Percentiles rank a stretch among this genome's conserved stretches.
phyloP scores from a whole-genome alignment of 2,329 filamentous ascomycete genomes.

The Purpureocillium takamizusanense region DNA sequence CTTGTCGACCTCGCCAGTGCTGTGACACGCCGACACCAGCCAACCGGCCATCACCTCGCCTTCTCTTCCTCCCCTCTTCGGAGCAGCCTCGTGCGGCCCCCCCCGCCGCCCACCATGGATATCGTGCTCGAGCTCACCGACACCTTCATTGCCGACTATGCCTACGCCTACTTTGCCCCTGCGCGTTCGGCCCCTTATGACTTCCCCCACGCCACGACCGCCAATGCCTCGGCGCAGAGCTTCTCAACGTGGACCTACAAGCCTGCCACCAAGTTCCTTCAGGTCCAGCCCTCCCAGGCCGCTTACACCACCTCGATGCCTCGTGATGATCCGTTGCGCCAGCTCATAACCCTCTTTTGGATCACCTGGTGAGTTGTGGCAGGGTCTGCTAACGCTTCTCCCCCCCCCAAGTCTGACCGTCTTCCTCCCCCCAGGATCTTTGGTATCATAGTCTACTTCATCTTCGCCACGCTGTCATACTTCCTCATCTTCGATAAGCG shows the following conservation, averaged over 20 bases:
- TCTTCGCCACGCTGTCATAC: constrained; percentile 77
- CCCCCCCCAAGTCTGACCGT: not conserved
- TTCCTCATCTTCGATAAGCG: constrained; percentile 85
- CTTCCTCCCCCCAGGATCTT: constrained; percentile 56
- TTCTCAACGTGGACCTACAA: constrained; percentile 60
- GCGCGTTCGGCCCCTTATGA: constrained; percentile 43
- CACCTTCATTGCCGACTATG: constrained; percentile 69
- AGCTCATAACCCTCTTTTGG: constrained; percentile 66
- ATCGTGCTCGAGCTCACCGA: constrained; percentile 81
- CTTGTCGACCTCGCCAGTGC: too few relatives aligned
- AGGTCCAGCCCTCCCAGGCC: constrained; percentile 60
- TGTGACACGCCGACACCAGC: too few relatives aligned
- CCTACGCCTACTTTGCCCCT: constrained; percentile 68
- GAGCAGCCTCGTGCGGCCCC: too few relatives aligned
- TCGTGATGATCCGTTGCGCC: constrained; percentile 69
- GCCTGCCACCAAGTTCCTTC: constrained; percentile 63
- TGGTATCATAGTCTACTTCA: constrained; percentile 74
- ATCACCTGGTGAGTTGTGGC: constrained; percentile 70
- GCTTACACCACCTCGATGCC: constrained; percentile 73
- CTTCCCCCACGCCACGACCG: constrained; percentile 35
- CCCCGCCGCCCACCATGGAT: constrained; percentile 55
- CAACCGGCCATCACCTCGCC: too few relatives aligned
- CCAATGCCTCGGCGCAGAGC: constrained; percentile 45
- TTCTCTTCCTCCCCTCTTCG: too few relatives aligned
- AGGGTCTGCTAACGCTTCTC: not conserved